Base-by-base conservation (phyloP, 768 basidiomycete genomes). In the Clathrus columnatus region DNA sequence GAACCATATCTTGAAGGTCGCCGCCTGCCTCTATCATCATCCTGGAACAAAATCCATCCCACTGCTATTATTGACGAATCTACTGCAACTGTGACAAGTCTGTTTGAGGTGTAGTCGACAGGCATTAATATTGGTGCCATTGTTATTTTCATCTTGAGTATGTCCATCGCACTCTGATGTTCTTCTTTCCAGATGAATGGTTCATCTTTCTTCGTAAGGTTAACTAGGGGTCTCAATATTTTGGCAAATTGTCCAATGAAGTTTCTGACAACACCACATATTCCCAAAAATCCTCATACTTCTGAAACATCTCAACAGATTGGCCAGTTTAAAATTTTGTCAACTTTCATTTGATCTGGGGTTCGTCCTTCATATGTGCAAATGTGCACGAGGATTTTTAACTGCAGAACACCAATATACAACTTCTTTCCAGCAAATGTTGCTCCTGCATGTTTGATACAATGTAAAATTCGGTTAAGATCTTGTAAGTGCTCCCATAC, bases 401-500 rank as follows among this genome's bases (percentile, higher is more conserved):
- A 59, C 41, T 67, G 62, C 0, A 61, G 63, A 0, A 59, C 48
- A 44, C 68, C 68, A 0, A 78, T 45, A 0, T 62, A 24, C 0
- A 68, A 58, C 51, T 77, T 78, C 5, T 62, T 50, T 0, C 70
- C 70, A 0, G 69, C 73, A 20, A 76, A 69, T 0, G 70, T 76
- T 0, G 67, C 68, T 0, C 75, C 69, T 2, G 59, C 42, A 32
- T 73, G 65, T 21, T 71, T 69, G 21, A 76, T 66, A 0, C 63
- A 58, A 17, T 75, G 71, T 0, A 74, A 24, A 1, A 79, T 54
- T 0, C 69, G 32, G 50, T 78, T 70, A 8, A 75, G 26, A 44
- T 66, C 64, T 2, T 56, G 28, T 0, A 59, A 52, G 48, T 66
- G 66, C 47, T 69, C 67, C 51, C 58, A 72, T 0, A 75, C 61